Conservation (phyloP, 768 basidiomycete species). For the Macrolepiota dolichaula region DNA sequence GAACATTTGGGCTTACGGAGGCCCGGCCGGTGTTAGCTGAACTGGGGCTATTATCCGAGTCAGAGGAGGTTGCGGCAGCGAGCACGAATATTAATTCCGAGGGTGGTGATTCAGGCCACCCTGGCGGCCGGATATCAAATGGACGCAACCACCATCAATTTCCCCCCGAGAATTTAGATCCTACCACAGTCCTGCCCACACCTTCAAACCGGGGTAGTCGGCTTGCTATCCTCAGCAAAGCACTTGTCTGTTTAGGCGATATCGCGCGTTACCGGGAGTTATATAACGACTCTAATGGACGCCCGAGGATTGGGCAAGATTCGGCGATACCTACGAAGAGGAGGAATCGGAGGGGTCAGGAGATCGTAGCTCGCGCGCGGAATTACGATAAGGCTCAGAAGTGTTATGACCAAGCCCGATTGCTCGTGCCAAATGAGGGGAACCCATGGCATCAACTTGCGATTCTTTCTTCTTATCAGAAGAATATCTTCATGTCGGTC, state of each 20-base stretch:
- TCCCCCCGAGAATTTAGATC: conserved; percentile 50
- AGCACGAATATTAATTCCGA: conserved; percentile 19
- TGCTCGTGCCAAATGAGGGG: conserved; percentile 83
- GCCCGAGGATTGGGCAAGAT: conserved; percentile 67
- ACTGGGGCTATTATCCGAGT: conserved; percentile 49
- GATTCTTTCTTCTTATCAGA: conserved; percentile 81
- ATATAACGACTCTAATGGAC: conserved; percentile 71
- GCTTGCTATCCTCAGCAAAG: conserved; percentile 80
- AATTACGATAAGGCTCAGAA: conserved; percentile 73
- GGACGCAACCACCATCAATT: conserved; percentile 64
- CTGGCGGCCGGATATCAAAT: conserved; percentile 21
- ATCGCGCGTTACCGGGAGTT: conserved; percentile 91
- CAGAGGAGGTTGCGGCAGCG: conserved; percentile 29
- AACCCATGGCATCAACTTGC: conserved; percentile 97
- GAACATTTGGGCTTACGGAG: conserved; percentile 67
- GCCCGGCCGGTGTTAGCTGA: conserved; percentile 52
- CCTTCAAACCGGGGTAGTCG: conserved; percentile 53
- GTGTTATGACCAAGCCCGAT: conserved; percentile 83
- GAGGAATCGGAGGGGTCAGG: conserved; percentile 42
- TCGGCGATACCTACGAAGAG: conserved; percentile 42
- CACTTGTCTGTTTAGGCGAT: conserved; percentile 89
- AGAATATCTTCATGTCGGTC: conserved; percentile 76
- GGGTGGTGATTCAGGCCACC: conserved; percentile 4
- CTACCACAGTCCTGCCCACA: conserved; percentile 18
- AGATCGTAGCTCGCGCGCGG: conserved; percentile 52